Evolutionary conservation across 2,329 filamentous ascomycete species (phyloP), one percentile per base, ranked within the genome.

Genomic region (Thyridium curvatum): DNA sequence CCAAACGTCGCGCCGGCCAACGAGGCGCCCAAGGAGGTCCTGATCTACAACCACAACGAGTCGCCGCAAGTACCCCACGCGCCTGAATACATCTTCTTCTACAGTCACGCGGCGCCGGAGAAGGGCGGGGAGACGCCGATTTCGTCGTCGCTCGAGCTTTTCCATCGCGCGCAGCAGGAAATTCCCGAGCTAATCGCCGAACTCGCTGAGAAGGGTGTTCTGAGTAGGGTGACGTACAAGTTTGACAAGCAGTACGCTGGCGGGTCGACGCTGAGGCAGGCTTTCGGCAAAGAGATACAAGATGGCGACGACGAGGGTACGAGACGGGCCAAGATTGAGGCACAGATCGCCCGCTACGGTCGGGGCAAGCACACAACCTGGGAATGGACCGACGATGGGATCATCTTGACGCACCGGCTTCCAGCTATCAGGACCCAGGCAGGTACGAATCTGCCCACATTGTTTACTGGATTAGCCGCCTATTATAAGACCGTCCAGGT

Each of bases 391-490:
- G 61, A 68, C n/a, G 61, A 66, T 38, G 61, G 60, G 7, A 35
- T 68, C 17, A 47, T 66, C 18, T 41, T 71, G 34, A 66, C 65
- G 21, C 68, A 73, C 49, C 56, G 55, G 15, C 50, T 72, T 4
- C 67, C 69, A 6, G 66, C 55, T 0, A 62, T 72, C 38, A 64
- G 67, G 5, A 71, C 67, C 1, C 69, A 72, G 48, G 65, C 62
- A 0, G 55, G 50, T 1, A 71, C 66, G 0, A 60, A 61, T 14
- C 43, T 71, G 3, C 69, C 68, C 2, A 67, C 64, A 2, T 53
- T 72, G 2, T 69, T 71, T 44, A 71, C 65, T 0, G 64, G 63
- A 1, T 46, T 71, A 12, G 67, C 66, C 1, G 59, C 66, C 4
- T 69, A 70, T 46, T 67, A 62, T 41, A 65, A 62, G 48, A 64